Conservation (phyloP, 73 alveolate genomes). For the Paramecium bursaria region DNA sequence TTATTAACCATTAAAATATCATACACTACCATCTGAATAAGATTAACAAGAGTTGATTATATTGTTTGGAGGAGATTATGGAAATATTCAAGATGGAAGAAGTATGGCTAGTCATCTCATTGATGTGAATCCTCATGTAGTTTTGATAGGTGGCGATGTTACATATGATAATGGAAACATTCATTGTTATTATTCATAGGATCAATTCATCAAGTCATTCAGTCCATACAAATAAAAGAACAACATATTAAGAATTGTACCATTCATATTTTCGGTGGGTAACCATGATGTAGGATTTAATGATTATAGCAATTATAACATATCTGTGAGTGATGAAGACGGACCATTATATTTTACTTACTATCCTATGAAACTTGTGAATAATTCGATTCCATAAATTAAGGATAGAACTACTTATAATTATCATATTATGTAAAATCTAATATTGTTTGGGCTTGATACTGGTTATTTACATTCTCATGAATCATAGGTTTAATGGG, state of each 20-base stretch:
- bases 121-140: slow-evolving; percentile 70
- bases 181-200: slow-evolving; percentile 74
- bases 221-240: not conserved
- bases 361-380: slow-evolving; percentile 43
- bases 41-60: slow-evolving; percentile 1
- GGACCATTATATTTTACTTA: slow-evolving; percentile 70
- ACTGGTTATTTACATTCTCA: slow-evolving; percentile 69
- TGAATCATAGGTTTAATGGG: too few relatives aligned
- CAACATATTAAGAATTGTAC: slow-evolving; percentile 52
- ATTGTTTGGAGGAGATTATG: slow-evolving; percentile 71
- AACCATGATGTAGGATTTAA: slow-evolving; percentile 70
- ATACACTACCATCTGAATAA: slow-evolving; percentile 25
- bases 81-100: slow-evolving; percentile 66
- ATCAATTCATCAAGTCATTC: slow-evolving; percentile 41
- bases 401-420: slow-evolving; percentile 61
- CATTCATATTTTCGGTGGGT: slow-evolving; percentile 66
- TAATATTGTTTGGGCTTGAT: slow-evolving; percentile 69
- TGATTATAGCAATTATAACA: slow-evolving; percentile 64
- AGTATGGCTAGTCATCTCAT: slow-evolving; percentile 56
- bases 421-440: slow-evolving; percentile 32
- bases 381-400: slow-evolving; percentile 54
- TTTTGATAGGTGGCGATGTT: slow-evolving; percentile 79
- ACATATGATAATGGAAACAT: slow-evolving; percentile 77
- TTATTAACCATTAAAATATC: too few relatives aligned
- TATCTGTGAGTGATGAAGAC: slow-evolving; percentile 52